Evolutionary conservation across 768 basidiomycete genomes (phyloP), one percentile per base, ranked within the genome.

Genomic region (Leccinum subgranulosum): DNA sequence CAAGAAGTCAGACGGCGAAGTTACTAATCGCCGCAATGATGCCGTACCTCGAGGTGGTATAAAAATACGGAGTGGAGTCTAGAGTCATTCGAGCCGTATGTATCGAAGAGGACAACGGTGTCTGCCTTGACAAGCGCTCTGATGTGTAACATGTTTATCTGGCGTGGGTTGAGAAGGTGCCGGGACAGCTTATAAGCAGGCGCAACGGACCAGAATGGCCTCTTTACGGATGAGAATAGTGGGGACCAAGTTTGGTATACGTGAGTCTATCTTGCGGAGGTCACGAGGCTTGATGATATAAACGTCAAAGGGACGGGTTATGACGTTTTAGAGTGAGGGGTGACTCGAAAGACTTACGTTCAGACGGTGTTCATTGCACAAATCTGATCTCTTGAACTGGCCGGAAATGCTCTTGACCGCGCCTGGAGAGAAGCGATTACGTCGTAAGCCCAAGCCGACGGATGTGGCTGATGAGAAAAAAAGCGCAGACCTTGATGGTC

Each of bases 81-180:
- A 3, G 92, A 94, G 72, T 95, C 90, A 14, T 84, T 83, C 25
- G 89, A 92, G 9, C 94, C 95, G 69, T 86, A 92, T 1, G 90
- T 88, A 68, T 98, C 95, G 69, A 98, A 98, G 41, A 98, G 81
- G 34, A 96, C 80, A 47, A 97, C 91, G 39, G 89, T 79, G 69
- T 97, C 91, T 9, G 94, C 89, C 73, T 98, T 98, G 68, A 98
- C 88, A 43, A 98, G 83, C 2, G 94, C 94, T 53, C 96, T 85
- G 50, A 98, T 93, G 67, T 98, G 96, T 31, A 98, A 82, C 43
- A 98, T 90, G 66, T 96, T 98, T 50, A 97, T 80, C 91, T 94
- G 63, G 49, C 4, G 41, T 15, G 48, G 25, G 25, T 47, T 59
- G 59, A 63, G 62, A 56, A 54, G 58, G 61, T 54, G 61, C 52